Percentiles rank a stretch among this genome's conserved stretches.
Evolutionary conservation across 768 basidiomycete species (phyloP).

Genomic region (Agaricus bisporus): DNA sequence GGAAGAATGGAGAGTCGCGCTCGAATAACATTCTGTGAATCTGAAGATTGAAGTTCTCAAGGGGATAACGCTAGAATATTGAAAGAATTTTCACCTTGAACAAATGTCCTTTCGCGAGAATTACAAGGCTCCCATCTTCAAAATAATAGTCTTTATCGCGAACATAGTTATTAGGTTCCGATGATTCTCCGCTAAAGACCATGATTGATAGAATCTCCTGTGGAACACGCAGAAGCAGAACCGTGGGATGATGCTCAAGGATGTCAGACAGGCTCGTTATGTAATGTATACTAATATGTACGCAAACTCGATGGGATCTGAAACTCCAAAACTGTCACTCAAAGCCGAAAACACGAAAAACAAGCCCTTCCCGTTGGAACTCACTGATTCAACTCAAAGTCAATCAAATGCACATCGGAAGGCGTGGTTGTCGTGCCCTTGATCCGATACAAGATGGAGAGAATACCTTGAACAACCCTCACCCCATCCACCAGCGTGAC

Average conservation of each 20-base stretch:
- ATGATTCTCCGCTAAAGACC: too few species aligned
- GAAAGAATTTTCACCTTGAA: not conserved
- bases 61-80: too few species aligned
- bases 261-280: too few species aligned
- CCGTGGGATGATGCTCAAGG: too few species aligned
- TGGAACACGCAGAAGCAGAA: too few species aligned
- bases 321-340: too few species aligned
- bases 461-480: conserved; percentile 28
- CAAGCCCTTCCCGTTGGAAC: too few species aligned
- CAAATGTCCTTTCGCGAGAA: not conserved
- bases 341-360: too few species aligned
- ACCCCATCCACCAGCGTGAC: conserved; percentile 39
- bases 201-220: too few species aligned
- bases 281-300: too few species aligned
- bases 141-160: not conserved
- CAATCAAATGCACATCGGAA: conserved; percentile 33
- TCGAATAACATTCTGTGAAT: not conserved
- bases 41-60: not conserved
- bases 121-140: not conserved
- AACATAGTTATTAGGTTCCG: too few species aligned
- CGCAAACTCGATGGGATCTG: too few species aligned
- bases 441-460: conserved; percentile 38
- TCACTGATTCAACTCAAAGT: conserved; percentile 29
- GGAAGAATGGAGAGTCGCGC: not conserved
- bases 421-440: conserved; percentile 36